Evolutionary conservation across 306 rosid species (phyloP).

Genomic region (Quercus variabilis): DNA sequence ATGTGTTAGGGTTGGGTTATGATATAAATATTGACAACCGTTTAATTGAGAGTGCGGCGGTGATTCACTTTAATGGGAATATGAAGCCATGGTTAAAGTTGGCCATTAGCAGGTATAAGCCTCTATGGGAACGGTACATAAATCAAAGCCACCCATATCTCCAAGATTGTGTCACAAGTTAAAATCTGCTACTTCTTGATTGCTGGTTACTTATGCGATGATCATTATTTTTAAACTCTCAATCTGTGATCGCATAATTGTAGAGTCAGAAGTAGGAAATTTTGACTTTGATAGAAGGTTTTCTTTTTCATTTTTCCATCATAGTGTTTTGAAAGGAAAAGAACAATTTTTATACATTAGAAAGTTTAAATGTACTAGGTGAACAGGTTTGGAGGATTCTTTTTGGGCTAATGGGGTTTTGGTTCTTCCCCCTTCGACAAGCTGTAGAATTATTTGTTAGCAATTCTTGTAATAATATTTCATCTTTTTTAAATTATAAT

Average conservation of each 20-base stretch:
- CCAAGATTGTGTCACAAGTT: constrained; percentile 73
- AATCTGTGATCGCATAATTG: constrained; percentile 42
- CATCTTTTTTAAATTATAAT: constrained; percentile 38
- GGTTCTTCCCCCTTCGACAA: constrained; percentile 41
- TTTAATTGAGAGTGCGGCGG: constrained; percentile 89
- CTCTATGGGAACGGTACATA: constrained; percentile 83
- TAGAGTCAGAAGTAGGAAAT: constrained; percentile 73
- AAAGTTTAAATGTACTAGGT: constrained; percentile 49
- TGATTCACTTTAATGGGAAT: constrained; percentile 86
- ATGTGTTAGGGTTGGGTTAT: constrained; percentile 93
- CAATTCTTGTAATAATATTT: constrained; percentile 63
- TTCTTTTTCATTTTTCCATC: constrained; percentile 25
- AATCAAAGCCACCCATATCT: constrained; percentile 78
- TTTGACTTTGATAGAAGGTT: constrained; percentile 59
- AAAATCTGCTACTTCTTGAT: constrained; percentile 59
- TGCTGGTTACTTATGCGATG: constrained; percentile 43
- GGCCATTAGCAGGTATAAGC: constrained; percentile 83
- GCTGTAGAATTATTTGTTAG: constrained; percentile 52
- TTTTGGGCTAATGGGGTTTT: constrained; percentile 62
- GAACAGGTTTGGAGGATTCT: constrained; percentile 48
- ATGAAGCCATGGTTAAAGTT: constrained; percentile 99
- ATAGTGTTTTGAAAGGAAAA: constrained; percentile 44
- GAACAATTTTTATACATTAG: constrained; percentile 56
- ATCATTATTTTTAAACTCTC: constrained; percentile 27
- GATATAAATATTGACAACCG: constrained; percentile 86